Base-by-base conservation (phyloP, 306 rosid species). In the Trifolium pratense region DNA sequence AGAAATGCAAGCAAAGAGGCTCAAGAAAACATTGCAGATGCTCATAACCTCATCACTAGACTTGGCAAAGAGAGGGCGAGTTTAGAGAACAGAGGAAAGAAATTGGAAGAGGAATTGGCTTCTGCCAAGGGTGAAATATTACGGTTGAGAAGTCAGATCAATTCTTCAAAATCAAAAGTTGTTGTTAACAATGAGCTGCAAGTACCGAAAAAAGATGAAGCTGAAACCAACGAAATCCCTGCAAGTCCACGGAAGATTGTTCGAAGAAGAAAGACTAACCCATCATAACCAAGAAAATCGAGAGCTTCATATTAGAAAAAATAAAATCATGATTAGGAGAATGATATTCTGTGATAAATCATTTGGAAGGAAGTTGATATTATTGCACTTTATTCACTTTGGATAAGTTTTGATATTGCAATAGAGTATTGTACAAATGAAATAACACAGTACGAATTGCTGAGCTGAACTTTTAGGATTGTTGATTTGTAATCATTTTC, bases 121-220 rank as follows among this genome's bases (percentile, higher is more conserved):
- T 79, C 89, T 26, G 95, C 95, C 55, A 94, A 94, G 83, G 99
- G 93, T 9, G 96, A 90, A 80, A 83, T 79, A 75, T 83, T 83
- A 81, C 78, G 73, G 12, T 25, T 80, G 59, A 80, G 76, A 67
- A 80, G 75, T 65, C 69, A 29, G 64, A 74, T 74, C 18, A 84
- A 43, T 58, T 57, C 80, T 57, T 80, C 85, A 2, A 40, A 80
- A 69, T 70, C 85, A 4, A 40, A 80, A 77, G 76, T 34, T 55
- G 70, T 55, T 57, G 66, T 58, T 42, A 65, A 45, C 66, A 81
- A 85, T 59, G 81, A 80, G n/a, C 72, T 77, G 81, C 72, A 74
- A 74, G 61, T 53, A 43, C 82, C 16, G 69, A 43, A 82, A 48
- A 43, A 82, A 48, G 46, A 59, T 60, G 70, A 10, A 37, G 69